phyloP scores from a whole-genome alignment of 2,329 filamentous ascomycete species.

The Emmonsiellopsis sp. region DNA sequence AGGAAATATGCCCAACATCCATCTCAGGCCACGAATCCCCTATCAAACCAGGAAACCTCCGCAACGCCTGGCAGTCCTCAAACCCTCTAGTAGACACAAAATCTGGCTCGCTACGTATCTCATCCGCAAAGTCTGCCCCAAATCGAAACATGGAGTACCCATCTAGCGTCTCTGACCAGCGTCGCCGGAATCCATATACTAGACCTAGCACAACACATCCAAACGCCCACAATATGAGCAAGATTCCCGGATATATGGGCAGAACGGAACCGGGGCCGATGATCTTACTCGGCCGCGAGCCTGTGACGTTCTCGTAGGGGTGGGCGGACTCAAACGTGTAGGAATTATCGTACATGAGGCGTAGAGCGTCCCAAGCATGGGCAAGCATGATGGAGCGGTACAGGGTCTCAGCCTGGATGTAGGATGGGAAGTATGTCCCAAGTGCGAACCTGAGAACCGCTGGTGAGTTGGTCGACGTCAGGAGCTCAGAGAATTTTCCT shows the following conservation, averaged over 20 bases:
- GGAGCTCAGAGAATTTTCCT: too few species aligned
- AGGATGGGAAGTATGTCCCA: too few species aligned
- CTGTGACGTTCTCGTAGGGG: too few species aligned
- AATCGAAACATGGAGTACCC: constrained; percentile 9
- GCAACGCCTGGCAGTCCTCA: background rate
- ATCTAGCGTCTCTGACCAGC: constrained; percentile 10
- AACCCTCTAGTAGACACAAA: background rate
- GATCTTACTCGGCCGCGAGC: background rate
- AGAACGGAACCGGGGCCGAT: background rate
- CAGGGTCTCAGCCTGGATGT: too few species aligned
- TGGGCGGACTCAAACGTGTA: too few species aligned
- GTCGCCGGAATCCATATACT: constrained; percentile 5
- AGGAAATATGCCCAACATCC: too few species aligned
- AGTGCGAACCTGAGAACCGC: too few species aligned
- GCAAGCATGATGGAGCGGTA: too few species aligned
- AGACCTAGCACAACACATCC: constrained; percentile 4
- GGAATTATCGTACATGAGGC: too few species aligned
- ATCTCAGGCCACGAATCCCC: too few species aligned
- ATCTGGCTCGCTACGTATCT: background rate
- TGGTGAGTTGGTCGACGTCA: too few species aligned
- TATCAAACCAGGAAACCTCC: background rate
- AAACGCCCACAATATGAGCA: constrained; percentile 6
- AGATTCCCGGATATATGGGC: background rate
- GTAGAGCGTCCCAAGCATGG: too few species aligned
- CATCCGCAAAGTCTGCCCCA: constrained; percentile 5